These are phyloP conservation scores for Diophrys appendiculata DNA, from an alignment of 73 alveolate genomes.

Conservation along the genomic window DNA sequence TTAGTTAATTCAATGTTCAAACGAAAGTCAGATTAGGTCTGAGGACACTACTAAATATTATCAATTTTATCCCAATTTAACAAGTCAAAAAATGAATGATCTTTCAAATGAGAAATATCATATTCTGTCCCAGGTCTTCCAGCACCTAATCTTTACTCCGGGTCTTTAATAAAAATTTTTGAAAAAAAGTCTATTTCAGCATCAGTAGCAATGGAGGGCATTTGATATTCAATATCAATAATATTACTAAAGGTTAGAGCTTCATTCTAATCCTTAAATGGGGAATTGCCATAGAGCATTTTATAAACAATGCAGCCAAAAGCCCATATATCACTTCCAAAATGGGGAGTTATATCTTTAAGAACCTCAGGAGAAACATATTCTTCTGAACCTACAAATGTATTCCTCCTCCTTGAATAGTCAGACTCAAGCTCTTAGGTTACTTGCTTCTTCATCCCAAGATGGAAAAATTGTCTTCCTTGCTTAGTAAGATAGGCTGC, in stretches of 20 bases:
- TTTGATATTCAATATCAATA: background rate
- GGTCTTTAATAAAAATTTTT: background rate
- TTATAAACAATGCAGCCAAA: slow-evolving; percentile 76
- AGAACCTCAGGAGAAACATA: slow-evolving; percentile 85
- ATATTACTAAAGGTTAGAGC: background rate
- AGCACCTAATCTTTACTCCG: background rate
- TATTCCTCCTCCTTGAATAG: slow-evolving; percentile 25
- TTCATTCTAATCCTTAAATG: slow-evolving; percentile 52
- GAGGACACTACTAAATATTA: too few relatives aligned
- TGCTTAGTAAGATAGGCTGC: background rate
- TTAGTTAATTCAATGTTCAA: too few relatives aligned
- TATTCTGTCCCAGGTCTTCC: background rate
- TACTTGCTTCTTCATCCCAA: background rate
- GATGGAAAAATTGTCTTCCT: background rate
- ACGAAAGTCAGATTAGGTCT: too few relatives aligned
- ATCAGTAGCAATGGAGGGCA: background rate
- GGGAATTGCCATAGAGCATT: slow-evolving; percentile 78
- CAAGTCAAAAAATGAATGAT: background rate
- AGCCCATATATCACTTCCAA: slow-evolving; percentile 77
- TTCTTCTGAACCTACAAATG: slow-evolving; percentile 80
- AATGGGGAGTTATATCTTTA: slow-evolving; percentile 55
- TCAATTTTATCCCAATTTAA: background rate
- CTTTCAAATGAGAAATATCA: background rate
- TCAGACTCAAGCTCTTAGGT: background rate
- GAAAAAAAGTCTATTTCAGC: background rate